phyloP scores from a whole-genome alignment of 208 protist genomes.

The Phytomonas sp. region DNA sequence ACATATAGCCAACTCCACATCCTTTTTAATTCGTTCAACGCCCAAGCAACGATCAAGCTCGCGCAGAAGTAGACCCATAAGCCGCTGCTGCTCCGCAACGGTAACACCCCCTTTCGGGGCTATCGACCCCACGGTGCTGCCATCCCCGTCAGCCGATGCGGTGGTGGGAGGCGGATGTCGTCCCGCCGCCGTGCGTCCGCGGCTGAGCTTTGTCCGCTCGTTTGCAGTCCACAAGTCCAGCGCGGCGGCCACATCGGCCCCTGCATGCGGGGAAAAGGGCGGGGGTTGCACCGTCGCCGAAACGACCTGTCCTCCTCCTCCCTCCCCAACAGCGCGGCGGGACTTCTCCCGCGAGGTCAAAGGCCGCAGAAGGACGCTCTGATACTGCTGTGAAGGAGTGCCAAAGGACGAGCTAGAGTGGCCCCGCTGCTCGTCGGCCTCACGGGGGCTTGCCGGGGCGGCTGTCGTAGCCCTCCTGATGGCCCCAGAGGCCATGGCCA shows the following conservation, averaged over 20 bases:
- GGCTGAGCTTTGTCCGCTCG: background rate
- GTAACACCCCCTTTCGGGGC: slow-evolving; percentile 30
- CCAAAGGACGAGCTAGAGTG: too few species aligned
- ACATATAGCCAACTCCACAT: slow-evolving; percentile 28
- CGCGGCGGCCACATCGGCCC: too few species aligned
- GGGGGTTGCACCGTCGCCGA: background rate
- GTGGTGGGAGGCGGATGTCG: background rate
- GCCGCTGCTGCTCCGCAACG: slow-evolving; percentile 31
- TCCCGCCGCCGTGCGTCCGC: background rate
- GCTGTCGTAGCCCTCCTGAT: slow-evolving; percentile 4
- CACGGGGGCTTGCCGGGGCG: background rate
- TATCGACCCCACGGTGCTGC: slow-evolving; percentile 3
- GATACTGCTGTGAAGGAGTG: background rate
- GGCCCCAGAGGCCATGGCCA: slow-evolving; percentile 20
- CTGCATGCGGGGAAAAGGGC: background rate
- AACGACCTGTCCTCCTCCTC: background rate
- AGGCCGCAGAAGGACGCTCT: background rate
- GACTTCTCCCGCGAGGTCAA: too few species aligned
- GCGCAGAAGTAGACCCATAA: slow-evolving; percentile 32
- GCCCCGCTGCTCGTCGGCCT: too few species aligned
- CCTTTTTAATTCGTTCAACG: slow-evolving; percentile 27
- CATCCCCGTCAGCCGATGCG: background rate
- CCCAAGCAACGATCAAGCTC: slow-evolving; percentile 27
- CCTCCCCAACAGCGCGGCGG: background rate
- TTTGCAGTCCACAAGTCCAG: background rate